These are phyloP conservation scores for Seiridium unicorne DNA, from an alignment of 2,329 filamentous ascomycete genomes.

Conservation along the genomic window DNA sequence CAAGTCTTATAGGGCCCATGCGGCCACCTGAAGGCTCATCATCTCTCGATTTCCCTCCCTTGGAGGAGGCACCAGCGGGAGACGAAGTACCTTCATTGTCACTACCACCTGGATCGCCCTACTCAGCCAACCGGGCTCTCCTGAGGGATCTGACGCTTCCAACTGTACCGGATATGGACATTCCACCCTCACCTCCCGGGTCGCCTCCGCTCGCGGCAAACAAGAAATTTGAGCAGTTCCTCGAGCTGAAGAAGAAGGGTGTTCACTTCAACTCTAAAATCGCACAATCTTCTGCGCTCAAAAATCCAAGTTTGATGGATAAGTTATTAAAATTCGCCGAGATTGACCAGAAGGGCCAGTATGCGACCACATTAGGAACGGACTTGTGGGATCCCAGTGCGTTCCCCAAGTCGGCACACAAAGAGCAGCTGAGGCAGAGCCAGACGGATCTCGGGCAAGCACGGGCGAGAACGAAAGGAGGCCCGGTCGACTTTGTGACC, in stretches of 20 bases:
- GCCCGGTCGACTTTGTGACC: conserved; percentile 50
- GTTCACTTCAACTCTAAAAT: conserved; percentile 78
- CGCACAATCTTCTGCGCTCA: conserved; percentile 62
- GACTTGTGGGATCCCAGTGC: conserved; percentile 57
- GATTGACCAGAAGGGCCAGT: conserved; percentile 55
- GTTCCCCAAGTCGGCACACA: conserved; percentile 56
- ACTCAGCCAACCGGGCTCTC: conserved; percentile 61
- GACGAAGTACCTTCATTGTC: conserved; percentile 22
- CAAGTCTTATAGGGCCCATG: conserved; percentile 26
- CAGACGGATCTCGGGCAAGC: conserved; percentile 46
- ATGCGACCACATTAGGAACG: conserved; percentile 58
- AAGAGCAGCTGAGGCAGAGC: conserved; percentile 46
- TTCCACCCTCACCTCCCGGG: conserved; percentile 70
- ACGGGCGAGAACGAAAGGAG: conserved; percentile 40
- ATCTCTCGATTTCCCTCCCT: conserved; percentile 25
- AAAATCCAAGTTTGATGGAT: conserved; percentile 70
- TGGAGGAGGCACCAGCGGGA: conserved; percentile 27
- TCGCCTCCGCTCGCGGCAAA: conserved; percentile 52
- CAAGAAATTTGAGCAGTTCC: conserved; percentile 71
- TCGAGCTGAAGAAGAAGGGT: conserved; percentile 73
- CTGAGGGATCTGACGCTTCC: conserved; percentile 75
- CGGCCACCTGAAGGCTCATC: conserved; percentile 18
- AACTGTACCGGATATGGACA: conserved; percentile 67
- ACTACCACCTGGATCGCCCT: conserved; percentile 59
- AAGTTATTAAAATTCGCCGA: conserved; percentile 69